Evolutionary conservation across 176 grass and related monocot species (phyloP), one percentile per base, ranked within the genome.

Genomic region (Thalia dealbata): DNA sequence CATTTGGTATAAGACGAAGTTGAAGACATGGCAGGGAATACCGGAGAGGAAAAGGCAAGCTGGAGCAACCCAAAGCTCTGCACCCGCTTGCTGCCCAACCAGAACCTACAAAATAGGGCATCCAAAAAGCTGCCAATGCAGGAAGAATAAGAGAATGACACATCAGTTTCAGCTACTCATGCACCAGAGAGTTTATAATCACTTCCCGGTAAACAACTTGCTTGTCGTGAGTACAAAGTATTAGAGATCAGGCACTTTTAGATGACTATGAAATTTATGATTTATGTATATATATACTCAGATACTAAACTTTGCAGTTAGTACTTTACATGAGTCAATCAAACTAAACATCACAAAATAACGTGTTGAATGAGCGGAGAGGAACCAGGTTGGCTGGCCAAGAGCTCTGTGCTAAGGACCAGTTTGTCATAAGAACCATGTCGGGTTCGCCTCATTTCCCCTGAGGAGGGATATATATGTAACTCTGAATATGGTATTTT

Each of bases 321-420:
- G 89, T 88, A 76, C 74, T 91, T 91, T 88, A 91, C 85, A 83
- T 32, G 75, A 82, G 67, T 78, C 70, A 55, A 50, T 23, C 60
- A 72, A 72, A 72, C 79, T 77, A 78, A 81, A 84, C 60, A 80
- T 28, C 24, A 18, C 46, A 10, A 41, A 71, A n/a, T 52, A 72
- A 70, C 25, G 10, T 54, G 7, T 28, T 52, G 25, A 54, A 50
- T 72, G 24, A 52, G 4, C 14, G 25, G 81, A 77, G 70, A 81
- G 73, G 46, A 75, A 77, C 51, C 72, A 76, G 82, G 22, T 73
- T 79, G 79, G 64, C 72, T 61, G 67, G 48, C 67, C 67, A 71
- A 83, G 69, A 76, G 56, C 80, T 30, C 61, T 68, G 14, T 73
- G 67, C 54, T 50, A 66, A 71, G 67, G 27, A 81, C 8, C 13